These are phyloP conservation scores for Pseudozyma flocculosa DNA, from an alignment of 1,284 basidiomycete genomes.

Conservation along the genomic window DNA sequence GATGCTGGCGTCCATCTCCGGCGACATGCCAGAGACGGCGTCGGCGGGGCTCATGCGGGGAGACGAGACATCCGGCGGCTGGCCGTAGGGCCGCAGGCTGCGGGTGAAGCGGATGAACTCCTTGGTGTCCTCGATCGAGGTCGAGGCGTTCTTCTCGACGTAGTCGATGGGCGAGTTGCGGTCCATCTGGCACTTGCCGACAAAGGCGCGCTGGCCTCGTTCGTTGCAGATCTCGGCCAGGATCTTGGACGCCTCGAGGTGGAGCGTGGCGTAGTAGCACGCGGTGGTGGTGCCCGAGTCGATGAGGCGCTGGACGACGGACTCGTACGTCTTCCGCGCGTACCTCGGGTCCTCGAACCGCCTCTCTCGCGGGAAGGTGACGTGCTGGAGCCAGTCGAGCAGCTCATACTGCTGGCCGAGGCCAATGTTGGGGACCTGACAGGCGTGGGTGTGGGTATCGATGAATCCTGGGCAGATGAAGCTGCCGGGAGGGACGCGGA, in stretches of 20 bases:
- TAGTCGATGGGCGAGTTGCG: conserved; percentile 72
- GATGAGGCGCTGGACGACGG: conserved; percentile 74
- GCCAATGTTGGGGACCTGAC: conserved; percentile 69
- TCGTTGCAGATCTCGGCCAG: conserved; percentile 75
- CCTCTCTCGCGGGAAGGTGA: conserved; percentile 88
- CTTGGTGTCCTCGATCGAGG: conserved; percentile 49
- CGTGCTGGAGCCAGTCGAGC: conserved; percentile 82
- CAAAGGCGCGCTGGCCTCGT: conserved; percentile 79
- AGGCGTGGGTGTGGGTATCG: conserved; percentile 74
- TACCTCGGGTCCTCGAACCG: conserved; percentile 73
- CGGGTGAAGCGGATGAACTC: conserved; percentile 44
- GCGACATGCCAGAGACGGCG: conserved; percentile 14
- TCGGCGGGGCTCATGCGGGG: conserved; percentile 35
- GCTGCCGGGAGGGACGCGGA: conserved; percentile 67
- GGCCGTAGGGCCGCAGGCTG: conserved; percentile 25
- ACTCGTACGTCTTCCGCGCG: conserved; percentile 71
- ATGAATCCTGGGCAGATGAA: conserved; percentile 85
- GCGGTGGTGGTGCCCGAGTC: conserved; percentile 76
- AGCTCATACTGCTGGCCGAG: conserved; percentile 65
- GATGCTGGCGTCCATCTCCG: conserved; percentile 50
- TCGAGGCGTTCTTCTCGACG: conserved; percentile 63
- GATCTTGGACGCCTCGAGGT: conserved; percentile 76
- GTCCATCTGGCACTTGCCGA: conserved; percentile 94
- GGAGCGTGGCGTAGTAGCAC: conserved; percentile 85
- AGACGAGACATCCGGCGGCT: conserved; percentile 31